phyloP scores from a whole-genome alignment of 2,329 filamentous ascomycete species.

The Aspergillus luchuensis region DNA sequence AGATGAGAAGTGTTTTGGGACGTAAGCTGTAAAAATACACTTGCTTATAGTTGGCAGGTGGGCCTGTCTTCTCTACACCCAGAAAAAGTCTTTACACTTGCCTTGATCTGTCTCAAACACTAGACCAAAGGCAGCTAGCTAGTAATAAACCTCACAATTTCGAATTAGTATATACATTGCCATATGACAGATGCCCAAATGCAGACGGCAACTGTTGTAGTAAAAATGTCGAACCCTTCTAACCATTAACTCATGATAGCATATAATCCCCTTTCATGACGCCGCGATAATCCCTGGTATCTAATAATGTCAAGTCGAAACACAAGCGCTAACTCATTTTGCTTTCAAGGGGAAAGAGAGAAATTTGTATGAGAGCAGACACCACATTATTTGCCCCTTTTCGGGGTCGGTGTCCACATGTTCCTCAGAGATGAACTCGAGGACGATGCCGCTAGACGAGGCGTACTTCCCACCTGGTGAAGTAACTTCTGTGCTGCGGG shows the following conservation, averaged over 20 bases:
- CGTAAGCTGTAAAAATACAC: too few relatives aligned
- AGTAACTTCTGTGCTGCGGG: constrained; percentile 48
- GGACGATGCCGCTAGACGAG: constrained; percentile 19
- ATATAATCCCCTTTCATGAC: neutral
- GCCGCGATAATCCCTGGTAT: neutral
- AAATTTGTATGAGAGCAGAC: neutral
- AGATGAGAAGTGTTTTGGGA: too few relatives aligned
- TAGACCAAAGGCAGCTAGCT: too few relatives aligned
- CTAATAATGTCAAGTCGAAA: neutral
- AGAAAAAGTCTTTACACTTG: too few relatives aligned
- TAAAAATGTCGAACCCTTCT: neutral
- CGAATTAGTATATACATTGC: too few relatives aligned
- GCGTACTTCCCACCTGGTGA: constrained; percentile 42
- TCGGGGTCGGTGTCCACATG: constrained; percentile 45
- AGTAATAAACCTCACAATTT: too few relatives aligned
- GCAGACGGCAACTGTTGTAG: neutral
- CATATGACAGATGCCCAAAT: neutral
- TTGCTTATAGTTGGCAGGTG: too few relatives aligned
- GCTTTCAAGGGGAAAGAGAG: neutral
- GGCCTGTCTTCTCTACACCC: too few relatives aligned
- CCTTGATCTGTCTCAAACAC: too few relatives aligned
- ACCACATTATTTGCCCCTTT: constrained; percentile 25
- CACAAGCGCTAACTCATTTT: neutral
- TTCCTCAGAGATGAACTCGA: constrained; percentile 31
- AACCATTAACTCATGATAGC: neutral